Conservation (phyloP, 495 filamentous ascomycete genomes). For the Podospora didyma region DNA sequence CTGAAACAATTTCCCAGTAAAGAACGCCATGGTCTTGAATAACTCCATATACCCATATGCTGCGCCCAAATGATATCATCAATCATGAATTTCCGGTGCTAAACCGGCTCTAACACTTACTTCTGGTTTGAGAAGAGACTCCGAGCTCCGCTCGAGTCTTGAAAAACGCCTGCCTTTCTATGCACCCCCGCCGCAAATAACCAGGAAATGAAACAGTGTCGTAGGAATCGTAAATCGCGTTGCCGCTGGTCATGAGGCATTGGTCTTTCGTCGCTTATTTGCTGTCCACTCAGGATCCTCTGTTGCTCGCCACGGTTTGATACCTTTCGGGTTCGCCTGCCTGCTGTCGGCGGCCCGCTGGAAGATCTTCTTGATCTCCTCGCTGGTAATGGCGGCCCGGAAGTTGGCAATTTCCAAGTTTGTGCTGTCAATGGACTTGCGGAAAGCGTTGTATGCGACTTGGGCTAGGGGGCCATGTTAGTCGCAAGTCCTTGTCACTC, state of each 20-base stretch:
- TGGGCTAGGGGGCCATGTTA: conserved; percentile 33
- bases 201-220: no score
- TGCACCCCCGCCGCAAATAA: not conserved
- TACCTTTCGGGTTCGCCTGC: conserved; percentile 40
- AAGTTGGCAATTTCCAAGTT: conserved; percentile 42
- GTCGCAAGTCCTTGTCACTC: not conserved
- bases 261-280: conserved; percentile 1
- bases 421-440: conserved; percentile 32
- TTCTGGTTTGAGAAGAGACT: no score
- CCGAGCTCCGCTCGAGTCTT: no score
- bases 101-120: no score
- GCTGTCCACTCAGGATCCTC: conserved; percentile 31
- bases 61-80: no score
- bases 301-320: conserved; percentile 45
- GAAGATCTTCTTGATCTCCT: conserved; percentile 39
- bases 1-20: no score
- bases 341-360: conserved; percentile 40
- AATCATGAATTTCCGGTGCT: no score
- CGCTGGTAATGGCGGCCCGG: conserved; percentile 30
- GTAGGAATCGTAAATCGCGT: no score
- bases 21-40: no score
- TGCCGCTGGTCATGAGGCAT: conserved; percentile 1
- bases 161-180: not conserved
- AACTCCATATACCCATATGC: no score
- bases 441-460: conserved; percentile 32